Conservation (phyloP, 805 yeast species). For the Wickerhamiella spandovensis region DNA sequence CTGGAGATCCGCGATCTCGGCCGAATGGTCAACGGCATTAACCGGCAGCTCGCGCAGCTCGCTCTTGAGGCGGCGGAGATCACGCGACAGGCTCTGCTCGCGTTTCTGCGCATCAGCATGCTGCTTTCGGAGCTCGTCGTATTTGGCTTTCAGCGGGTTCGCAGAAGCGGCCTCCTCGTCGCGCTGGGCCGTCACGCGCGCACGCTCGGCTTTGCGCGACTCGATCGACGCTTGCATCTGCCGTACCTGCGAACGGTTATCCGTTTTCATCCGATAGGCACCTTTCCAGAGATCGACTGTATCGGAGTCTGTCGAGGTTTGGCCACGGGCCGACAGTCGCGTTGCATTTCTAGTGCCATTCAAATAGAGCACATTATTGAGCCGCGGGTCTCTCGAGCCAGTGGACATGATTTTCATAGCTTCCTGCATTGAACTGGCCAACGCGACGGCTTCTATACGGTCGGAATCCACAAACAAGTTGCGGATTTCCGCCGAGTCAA, state of each 20-base stretch:
- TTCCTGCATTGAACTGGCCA: conserved; percentile 22
- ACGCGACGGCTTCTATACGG: conserved; percentile 21
- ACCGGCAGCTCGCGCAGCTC: not conserved
- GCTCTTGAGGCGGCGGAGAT: not conserved
- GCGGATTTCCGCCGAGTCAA: conserved; percentile 40
- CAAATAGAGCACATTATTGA: not conserved
- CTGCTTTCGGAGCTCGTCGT: not conserved
- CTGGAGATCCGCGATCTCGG: not conserved
- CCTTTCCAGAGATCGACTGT: not conserved
- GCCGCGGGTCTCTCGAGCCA: not conserved
- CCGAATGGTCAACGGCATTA: not conserved
- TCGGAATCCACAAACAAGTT: conserved; percentile 31
- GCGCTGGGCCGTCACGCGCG: not conserved
- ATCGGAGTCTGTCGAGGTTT: not conserved
- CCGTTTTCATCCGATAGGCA: not conserved
- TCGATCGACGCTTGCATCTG: not conserved
- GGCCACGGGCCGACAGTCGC: not conserved
- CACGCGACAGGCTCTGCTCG: not conserved
- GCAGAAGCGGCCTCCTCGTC: not conserved
- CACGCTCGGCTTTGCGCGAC: not conserved
- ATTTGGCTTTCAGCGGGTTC: not conserved
- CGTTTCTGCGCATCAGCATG: not conserved
- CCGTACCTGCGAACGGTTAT: not conserved
- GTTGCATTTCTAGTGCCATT: not conserved
- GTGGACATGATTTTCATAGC: not conserved